Evolutionary conservation across 805 yeast genomes (phyloP).

Genomic region (Candida railenensis): DNA sequence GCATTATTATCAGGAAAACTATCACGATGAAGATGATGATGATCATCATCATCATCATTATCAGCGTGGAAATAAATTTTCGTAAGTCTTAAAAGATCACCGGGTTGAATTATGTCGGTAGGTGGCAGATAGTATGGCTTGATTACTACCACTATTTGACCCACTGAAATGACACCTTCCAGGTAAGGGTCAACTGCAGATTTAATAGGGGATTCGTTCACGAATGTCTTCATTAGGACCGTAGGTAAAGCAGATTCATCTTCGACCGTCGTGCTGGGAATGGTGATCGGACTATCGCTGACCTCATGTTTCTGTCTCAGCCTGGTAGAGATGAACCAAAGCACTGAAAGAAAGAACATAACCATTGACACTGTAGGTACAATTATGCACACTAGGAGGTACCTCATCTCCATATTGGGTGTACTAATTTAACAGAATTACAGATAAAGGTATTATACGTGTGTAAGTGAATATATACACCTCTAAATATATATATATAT

Average conservation of each 20-base stretch:
- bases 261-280: not conserved
- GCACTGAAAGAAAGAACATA: not conserved
- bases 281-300: too few species aligned
- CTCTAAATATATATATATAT: too few species aligned
- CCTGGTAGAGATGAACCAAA: too few species aligned
- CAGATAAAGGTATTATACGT: too few species aligned
- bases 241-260: not conserved
- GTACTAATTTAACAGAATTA: too few species aligned
- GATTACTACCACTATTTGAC: slow-evolving; percentile 33
- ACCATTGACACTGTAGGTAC: too few species aligned
- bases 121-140: slow-evolving; percentile 21
- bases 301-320: too few species aligned
- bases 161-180: slow-evolving; percentile 21
- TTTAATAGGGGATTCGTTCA: slow-evolving; percentile 11
- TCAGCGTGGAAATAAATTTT: too few species aligned
- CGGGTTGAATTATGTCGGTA: slow-evolving; percentile 19
- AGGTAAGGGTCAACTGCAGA: slow-evolving; percentile 30
- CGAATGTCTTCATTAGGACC: not conserved
- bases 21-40: slow-evolving; percentile 27
- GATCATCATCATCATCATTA: slow-evolving; percentile 21
- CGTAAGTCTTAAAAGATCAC: slow-evolving; percentile 29
- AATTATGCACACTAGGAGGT: too few species aligned
- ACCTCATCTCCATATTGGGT: too few species aligned
- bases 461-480: too few species aligned
- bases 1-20: too few species aligned